Percentiles rank a stretch among this genome's conserved stretches.
These are phyloP conservation scores for Corylus avellana DNA, from an alignment of 306 rosid species.

Conservation along the genomic window DNA sequence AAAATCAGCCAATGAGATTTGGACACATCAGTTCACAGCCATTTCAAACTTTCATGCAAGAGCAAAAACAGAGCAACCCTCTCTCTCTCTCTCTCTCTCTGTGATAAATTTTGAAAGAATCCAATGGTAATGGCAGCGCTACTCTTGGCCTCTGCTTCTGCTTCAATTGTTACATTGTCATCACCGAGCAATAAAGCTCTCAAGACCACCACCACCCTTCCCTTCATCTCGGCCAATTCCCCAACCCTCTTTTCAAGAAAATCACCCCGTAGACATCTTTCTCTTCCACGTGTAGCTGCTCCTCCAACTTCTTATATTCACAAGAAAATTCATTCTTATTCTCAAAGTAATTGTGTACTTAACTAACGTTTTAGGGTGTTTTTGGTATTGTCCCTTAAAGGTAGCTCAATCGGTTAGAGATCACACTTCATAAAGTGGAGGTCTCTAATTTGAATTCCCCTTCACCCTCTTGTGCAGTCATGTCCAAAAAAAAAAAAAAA, in stretches of 20 bases:
- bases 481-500: no score
- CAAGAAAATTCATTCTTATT: no score
- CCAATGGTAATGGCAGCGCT: constrained; percentile 53
- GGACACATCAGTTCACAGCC: background rate
- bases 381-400: no score
- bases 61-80: background rate
- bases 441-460: no score
- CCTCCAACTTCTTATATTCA: constrained; percentile 35
- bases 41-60: constrained; percentile 55
- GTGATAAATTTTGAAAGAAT: background rate
- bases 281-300: constrained; percentile 58
- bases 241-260: constrained; percentile 21
- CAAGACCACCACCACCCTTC: constrained; percentile 25
- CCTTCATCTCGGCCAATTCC: constrained; percentile 28
- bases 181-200: constrained; percentile 29
- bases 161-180: constrained; percentile 39
- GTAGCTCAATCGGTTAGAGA: no score
- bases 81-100: background rate
- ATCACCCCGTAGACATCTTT: constrained; percentile 10
- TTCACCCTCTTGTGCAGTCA: no score
- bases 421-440: no score
- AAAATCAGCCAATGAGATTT: no score
- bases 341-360: no score
- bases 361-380: no score
- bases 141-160: constrained; percentile 46